phyloP scores from a whole-genome alignment of 2,329 filamentous ascomycete genomes.

The Penicillium sp. region DNA sequence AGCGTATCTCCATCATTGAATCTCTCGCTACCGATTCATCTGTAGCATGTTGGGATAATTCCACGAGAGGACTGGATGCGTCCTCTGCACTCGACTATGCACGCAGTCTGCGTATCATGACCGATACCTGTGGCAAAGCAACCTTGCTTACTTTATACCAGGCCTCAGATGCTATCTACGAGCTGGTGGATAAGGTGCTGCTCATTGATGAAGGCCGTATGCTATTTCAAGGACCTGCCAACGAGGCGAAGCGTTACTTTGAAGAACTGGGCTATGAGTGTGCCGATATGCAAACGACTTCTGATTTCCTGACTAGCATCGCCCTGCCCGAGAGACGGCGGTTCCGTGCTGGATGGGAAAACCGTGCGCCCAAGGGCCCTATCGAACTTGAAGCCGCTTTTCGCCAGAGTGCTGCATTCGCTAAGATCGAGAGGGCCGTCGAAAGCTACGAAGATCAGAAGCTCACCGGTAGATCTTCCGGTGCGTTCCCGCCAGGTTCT shows the following conservation, averaged over 20 bases:
- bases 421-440: constrained; percentile 58
- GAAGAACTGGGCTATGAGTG: constrained; percentile 59
- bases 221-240: constrained; percentile 59
- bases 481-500: constrained; percentile 47
- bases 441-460: constrained; percentile 52
- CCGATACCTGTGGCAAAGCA: constrained; percentile 65
- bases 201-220: constrained; percentile 68
- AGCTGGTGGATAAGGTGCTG: constrained; percentile 71
- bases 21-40: constrained; percentile 67
- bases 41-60: constrained; percentile 73
- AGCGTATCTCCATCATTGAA: constrained; percentile 71
- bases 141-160: constrained; percentile 67
- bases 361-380: constrained; percentile 61
- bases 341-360: constrained; percentile 62
- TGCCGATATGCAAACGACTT: constrained; percentile 61
- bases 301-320: constrained; percentile 70
- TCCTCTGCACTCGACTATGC: constrained; percentile 72
- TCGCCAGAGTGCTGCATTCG: constrained; percentile 57
- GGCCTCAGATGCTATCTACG: constrained; percentile 63
- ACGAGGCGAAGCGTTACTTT: constrained; percentile 60
- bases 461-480: constrained; percentile 34
- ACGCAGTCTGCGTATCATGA: constrained; percentile 64
- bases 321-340: constrained; percentile 66
- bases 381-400: constrained; percentile 67
- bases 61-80: constrained; percentile 69